Evolutionary conservation across 2,329 filamentous ascomycete species (phyloP), one percentile per base, ranked within the genome.

Genomic region (Colletotrichum acutatum): DNA sequence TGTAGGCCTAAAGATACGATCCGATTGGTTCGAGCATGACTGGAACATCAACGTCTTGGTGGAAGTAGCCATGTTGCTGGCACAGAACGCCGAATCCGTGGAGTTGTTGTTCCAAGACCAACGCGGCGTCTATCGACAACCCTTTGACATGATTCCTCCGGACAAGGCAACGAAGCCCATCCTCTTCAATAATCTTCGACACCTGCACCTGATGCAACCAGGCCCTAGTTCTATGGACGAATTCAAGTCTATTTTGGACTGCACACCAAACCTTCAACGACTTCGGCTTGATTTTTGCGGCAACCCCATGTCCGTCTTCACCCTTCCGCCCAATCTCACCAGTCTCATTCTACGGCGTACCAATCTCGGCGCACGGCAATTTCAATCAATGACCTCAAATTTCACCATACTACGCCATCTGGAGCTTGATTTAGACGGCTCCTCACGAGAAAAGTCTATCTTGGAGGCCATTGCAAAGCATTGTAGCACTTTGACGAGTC

Each of bases 1-100:
- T 6, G 14, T 72, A 16, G 59, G 37, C 2, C 26, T 72, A 9
- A 16, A 62, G 30, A 12, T 67, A 24, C 69, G 69, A 3, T 19
- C 30, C 19, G 60, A 54, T 58, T 72, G 69, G 69, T 4, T 58
- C 19, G 69, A 72, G 28, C 57, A 62, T 30, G 26, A 28, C 28
- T 68, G 64, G 69, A 67, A 67, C 1, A 56, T 56, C 26, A 64
- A 72, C 19, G 52, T 72, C 5, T 52, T 72, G 8, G 24, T 68
- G 24, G 69, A 72, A 30, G 26, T 72, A 22, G 69, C 30, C 37
- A 37, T 71, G 58, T 42, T 72, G 11, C 24, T 30, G 22, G 69
- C 69, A 0, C 52, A n/a, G 16, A 56, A 49, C 28, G 59, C 24
- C 16, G 57, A 24, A 19, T 52, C 28, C 19, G 54, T 68, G 5